Evolutionary conservation across 192 early-diverging fungal species (phyloP).

Genomic region (Backusella morwellensis): DNA sequence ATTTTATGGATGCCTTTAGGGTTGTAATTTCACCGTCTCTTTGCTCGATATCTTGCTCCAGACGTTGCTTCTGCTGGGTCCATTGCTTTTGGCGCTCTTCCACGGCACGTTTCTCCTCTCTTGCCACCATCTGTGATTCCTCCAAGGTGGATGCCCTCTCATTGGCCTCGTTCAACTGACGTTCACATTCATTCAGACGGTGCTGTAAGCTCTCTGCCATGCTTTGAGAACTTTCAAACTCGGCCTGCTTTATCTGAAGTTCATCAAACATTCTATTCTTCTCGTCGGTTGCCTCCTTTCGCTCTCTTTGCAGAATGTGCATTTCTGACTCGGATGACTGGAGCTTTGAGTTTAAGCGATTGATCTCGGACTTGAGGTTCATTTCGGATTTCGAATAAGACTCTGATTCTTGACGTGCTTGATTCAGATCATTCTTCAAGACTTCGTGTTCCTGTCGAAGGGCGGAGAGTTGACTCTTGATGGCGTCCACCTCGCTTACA

Average conservation of each 20-base stretch:
- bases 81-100: slow-evolving; percentile 42
- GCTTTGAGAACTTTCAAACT: slow-evolving; percentile 59
- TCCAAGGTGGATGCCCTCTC: slow-evolving; percentile 52
- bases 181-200: slow-evolving; percentile 45
- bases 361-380: slow-evolving; percentile 35
- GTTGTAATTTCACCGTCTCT: slow-evolving; percentile 24
- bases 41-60: slow-evolving; percentile 46
- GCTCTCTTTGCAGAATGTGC: slow-evolving; percentile 42
- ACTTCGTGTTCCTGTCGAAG: neutral
- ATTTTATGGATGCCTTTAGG: slow-evolving; percentile 28
- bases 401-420: slow-evolving; percentile 11
- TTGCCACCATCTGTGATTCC: slow-evolving; percentile 42
- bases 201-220: slow-evolving; percentile 54
- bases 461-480: neutral
- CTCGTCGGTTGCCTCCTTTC: slow-evolving; percentile 43
- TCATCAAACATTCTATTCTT: slow-evolving; percentile 53
- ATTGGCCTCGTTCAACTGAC: slow-evolving; percentile 46
- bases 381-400: slow-evolving; percentile 24
- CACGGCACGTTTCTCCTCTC: slow-evolving; percentile 33
- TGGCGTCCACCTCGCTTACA: neutral
- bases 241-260: slow-evolving; percentile 56
- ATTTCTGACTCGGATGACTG: slow-evolving; percentile 25
- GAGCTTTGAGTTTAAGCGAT: slow-evolving; percentile 35
- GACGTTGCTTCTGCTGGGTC: slow-evolving; percentile 16
- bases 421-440: slow-evolving; percentile 11